These are phyloP conservation scores for Scheffersomyces lignicola DNA, from an alignment of 1,139 yeast species.

Conservation along the genomic window DNA sequence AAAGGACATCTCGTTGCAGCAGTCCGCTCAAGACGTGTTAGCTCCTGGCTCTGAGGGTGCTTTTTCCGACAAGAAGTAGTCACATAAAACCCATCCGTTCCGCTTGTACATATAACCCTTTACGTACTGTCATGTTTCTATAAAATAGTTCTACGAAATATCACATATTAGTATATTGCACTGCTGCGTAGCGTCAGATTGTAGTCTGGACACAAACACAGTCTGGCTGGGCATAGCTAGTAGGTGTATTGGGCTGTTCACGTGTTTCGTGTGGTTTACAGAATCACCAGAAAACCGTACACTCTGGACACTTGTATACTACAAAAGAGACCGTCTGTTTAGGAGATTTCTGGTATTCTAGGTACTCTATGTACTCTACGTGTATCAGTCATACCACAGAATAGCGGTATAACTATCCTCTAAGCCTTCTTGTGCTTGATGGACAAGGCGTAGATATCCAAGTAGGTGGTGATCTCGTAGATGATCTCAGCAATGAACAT, in stretches of 20 bases:
- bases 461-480: constrained; percentile 74
- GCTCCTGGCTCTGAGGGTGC: constrained; percentile 73
- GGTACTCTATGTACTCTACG: too few species aligned
- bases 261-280: neutral
- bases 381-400: too few species aligned
- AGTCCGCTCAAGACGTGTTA: constrained; percentile 78
- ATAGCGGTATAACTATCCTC: too few species aligned
- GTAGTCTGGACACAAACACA: too few species aligned
- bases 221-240: neutral
- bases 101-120: too few species aligned
- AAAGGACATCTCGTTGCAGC: constrained; percentile 85
- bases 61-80: constrained; percentile 40
- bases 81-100: constrained; percentile 1
- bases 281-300: neutral
- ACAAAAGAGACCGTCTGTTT: neutral
- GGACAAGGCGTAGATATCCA: constrained; percentile 82
- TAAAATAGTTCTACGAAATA: too few species aligned
- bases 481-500: constrained; percentile 82
- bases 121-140: too few species aligned
- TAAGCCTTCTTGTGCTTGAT: constrained; percentile 75
- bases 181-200: too few species aligned
- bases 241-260: neutral
- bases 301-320: neutral
- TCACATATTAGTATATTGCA: too few species aligned
- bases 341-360: too few species aligned